These are phyloP conservation scores for Scheffersomyces insectosa DNA, from an alignment of 1,139 yeast species.

Conservation along the genomic window DNA sequence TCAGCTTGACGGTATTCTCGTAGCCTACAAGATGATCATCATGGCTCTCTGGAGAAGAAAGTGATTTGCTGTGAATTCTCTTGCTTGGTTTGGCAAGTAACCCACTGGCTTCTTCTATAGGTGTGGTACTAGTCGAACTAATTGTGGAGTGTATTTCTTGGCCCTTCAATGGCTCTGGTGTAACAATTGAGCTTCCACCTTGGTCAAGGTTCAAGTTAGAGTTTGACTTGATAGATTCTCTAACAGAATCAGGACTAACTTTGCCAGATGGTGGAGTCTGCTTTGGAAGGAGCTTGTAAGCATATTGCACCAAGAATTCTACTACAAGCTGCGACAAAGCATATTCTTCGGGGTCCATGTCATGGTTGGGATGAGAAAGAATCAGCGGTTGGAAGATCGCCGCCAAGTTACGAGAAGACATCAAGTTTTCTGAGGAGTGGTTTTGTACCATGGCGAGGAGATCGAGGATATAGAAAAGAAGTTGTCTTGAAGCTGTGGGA, in stretches of 20 bases:
- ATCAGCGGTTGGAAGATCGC: conserved; percentile 97
- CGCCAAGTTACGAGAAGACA: conserved; percentile 92
- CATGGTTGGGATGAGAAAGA: conserved; percentile 88
- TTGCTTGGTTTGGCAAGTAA: conserved; percentile 16
- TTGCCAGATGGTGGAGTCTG: conserved; percentile 15
- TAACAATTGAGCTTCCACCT: not conserved
- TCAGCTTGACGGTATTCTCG: conserved; percentile 20
- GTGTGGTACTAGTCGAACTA: conserved; percentile 20
- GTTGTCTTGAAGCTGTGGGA: conserved; percentile 73
- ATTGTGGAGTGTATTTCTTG: conserved; percentile 9
- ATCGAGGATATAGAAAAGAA: conserved; percentile 86
- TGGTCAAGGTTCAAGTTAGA: conserved; percentile 3
- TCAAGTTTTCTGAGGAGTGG: conserved; percentile 73
- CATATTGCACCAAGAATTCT: conserved; percentile 85
- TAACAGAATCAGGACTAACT: conserved; percentile 1
- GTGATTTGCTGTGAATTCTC: conserved; percentile 61
- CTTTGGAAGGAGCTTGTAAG: conserved; percentile 69
- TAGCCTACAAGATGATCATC: conserved; percentile 48
- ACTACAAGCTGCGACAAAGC: conserved; percentile 84
- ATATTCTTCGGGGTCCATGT: conserved; percentile 88
- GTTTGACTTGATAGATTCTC: conserved; percentile 1
- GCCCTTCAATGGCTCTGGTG: conserved; percentile 1
- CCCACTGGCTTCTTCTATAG: conserved; percentile 11
- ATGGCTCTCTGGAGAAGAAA: conserved; percentile 52
- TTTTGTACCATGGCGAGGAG: conserved; percentile 83